A percentile compares a stretch with the other conserved stretches of the same genome.
Evolutionary conservation across 345 rosid species (phyloP).

Genomic region (Eucalyptus erythrocorys): DNA sequence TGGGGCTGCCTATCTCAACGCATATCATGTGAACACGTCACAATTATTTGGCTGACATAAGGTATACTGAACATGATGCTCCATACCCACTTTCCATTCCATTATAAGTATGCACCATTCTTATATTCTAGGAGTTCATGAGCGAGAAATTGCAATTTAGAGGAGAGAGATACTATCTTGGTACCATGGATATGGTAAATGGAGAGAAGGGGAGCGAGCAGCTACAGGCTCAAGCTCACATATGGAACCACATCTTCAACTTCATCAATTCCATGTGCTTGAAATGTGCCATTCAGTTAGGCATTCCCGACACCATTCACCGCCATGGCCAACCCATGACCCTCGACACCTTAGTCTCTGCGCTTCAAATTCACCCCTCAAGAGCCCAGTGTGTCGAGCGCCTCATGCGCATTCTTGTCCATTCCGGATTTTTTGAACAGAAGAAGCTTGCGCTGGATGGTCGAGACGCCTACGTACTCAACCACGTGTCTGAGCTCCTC

Average conservation of each 20-base stretch:
- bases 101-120: no score
- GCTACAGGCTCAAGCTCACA: constrained; percentile 6
- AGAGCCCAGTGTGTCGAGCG: constrained; percentile 2
- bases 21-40: no score
- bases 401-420: constrained; percentile 18
- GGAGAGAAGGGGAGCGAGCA: not conserved
- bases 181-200: no score
- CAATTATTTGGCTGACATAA: no score
- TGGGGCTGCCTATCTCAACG: no score
- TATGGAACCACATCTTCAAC: constrained; percentile 9
- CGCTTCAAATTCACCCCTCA: not conserved
- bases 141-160: no score
- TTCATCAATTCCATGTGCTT: constrained; percentile 18
- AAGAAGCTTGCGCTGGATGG: not conserved
- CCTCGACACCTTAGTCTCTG: not conserved
- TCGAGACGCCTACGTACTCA: constrained; percentile 3
- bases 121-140: not conserved
- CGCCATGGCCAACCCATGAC: constrained; percentile 22
- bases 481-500: constrained; percentile 6
- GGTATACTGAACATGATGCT: no score
- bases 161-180: no score
- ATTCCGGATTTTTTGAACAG: constrained; percentile 12
- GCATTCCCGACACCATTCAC: constrained; percentile 27
- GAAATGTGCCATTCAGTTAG: constrained; percentile 21
- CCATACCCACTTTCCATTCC: no score